Evolutionary conservation across 805 yeast genomes (phyloP).

Genomic region (Cephaloascus fragrans): DNA sequence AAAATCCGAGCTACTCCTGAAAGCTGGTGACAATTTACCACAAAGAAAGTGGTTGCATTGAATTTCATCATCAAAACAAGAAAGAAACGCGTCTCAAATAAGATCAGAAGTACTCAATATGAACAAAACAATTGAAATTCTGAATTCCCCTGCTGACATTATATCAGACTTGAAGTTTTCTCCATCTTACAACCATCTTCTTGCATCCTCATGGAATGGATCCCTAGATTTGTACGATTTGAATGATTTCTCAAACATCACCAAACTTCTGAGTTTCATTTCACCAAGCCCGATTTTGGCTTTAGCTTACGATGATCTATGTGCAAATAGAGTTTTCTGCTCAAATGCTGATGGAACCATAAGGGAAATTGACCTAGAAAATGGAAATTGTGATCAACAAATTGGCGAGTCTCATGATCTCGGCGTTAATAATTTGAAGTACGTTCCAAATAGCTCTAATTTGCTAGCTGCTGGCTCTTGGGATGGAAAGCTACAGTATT

Average conservation of each 20-base stretch:
- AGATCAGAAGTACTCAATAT: too few relatives aligned
- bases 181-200: constrained; percentile 22
- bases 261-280: constrained; percentile 3
- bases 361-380: constrained; percentile 40
- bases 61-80: too few relatives aligned
- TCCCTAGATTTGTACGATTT: constrained; percentile 31
- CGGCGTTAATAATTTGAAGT: constrained; percentile 27
- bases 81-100: too few relatives aligned
- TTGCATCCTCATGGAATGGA: constrained; percentile 54
- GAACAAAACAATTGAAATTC: background rate
- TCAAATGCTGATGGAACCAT: constrained; percentile 51
- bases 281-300: constrained; percentile 15
- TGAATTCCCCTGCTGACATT: constrained; percentile 23
- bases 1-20: too few relatives aligned
- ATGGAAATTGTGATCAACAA: constrained; percentile 11
- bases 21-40: too few relatives aligned
- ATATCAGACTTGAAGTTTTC: constrained; percentile 33
- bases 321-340: constrained; percentile 25
- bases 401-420: constrained; percentile 2
- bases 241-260: constrained; percentile 9
- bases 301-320: constrained; percentile 16
- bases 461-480: constrained; percentile 49
- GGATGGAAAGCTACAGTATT: constrained; percentile 40
- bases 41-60: too few relatives aligned
- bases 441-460: constrained; percentile 13